Evolutionary conservation across 2,329 filamentous ascomycete genomes (phyloP).

Genomic region (Alternaria metachromatica): DNA sequence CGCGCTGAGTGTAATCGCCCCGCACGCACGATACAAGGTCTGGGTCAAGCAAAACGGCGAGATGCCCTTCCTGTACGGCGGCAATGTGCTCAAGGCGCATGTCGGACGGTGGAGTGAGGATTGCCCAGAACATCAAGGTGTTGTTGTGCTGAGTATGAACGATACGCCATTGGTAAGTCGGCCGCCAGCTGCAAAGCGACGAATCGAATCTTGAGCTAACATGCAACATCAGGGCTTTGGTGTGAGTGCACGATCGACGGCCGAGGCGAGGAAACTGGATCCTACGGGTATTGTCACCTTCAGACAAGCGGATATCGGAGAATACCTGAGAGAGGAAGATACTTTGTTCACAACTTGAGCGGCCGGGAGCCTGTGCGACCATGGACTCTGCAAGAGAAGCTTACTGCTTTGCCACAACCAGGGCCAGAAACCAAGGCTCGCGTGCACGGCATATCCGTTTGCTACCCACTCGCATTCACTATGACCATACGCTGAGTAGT

Average conservation of each 20-base stretch:
- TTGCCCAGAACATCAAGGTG: slow-evolving; percentile 89
- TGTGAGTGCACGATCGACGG: slow-evolving; percentile 84
- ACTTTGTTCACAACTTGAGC: slow-evolving; percentile 64
- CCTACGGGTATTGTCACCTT: slow-evolving; percentile 91
- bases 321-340: slow-evolving; percentile 87
- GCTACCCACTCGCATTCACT: slow-evolving; percentile 3
- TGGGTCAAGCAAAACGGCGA: slow-evolving; percentile 97
- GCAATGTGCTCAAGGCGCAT: slow-evolving; percentile 84
- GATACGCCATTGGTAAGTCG: slow-evolving; percentile 74
- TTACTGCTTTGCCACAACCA: not conserved
- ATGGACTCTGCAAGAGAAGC: not conserved
- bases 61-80: slow-evolving; percentile 96
- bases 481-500: not conserved
- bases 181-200: not conserved
- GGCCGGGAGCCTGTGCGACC: not conserved
- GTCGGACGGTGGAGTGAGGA: slow-evolving; percentile 88
- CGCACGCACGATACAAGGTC: slow-evolving; percentile 93
- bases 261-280: slow-evolving; percentile 82
- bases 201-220: not conserved
- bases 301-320: slow-evolving; percentile 90
- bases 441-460: not conserved
- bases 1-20: slow-evolving; percentile 84
- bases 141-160: slow-evolving; percentile 89
- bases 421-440: not conserved
- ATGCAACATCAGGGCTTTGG: slow-evolving; percentile 80